Evolutionary conservation across 1,139 yeast species (phyloP), one percentile per base, ranked within the genome.

Genomic region (Scheffersomyces cryptocercus): DNA sequence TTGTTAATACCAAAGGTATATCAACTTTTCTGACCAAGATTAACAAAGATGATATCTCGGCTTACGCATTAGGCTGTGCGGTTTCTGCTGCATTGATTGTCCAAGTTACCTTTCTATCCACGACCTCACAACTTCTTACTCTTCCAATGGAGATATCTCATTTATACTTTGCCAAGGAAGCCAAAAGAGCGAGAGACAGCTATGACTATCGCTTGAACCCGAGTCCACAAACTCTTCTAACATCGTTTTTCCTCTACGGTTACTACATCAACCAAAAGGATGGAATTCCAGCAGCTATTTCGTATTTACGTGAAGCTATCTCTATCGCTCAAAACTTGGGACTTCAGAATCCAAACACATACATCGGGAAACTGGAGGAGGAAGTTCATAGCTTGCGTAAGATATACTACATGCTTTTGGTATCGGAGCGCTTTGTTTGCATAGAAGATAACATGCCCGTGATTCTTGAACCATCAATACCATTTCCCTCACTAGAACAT

Each of bases 391-490:
- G 64, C 28, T 52, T 64, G 44, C 50, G 65, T 11, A 67, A 67
- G 41, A 61, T 66, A 4, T 67, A 61, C 47, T 67, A 66, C 45
- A 56, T 64, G 51, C 55, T 67, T 14, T 48, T 67, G 44, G 64
- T 67, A n/a, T 65, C 70, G 2, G 73, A 67, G 49, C 48, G 73
- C 29, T 67, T 61, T 48, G 61, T 61, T 55, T 64, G 70, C 42
- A 65, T 70, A 32, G 74, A 68, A 40, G 70, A 67, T 45, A 65
- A 63, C 35, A 54, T 69, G 28, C 75, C 75, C 2, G 68, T 68
- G 7, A 56, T 71, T 31, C 51, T 70, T 20, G 74, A 68, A 35
- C 65, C 73, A 4, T 53, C 64, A 11, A 61, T 70, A 13, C 68
- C 69, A 1, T 62, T 61, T 38, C 75, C 75, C 1, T 54, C 61